Base-by-base conservation (phyloP, 1,284 basidiomycete genomes). In the Leccinum fuscescens region DNA sequence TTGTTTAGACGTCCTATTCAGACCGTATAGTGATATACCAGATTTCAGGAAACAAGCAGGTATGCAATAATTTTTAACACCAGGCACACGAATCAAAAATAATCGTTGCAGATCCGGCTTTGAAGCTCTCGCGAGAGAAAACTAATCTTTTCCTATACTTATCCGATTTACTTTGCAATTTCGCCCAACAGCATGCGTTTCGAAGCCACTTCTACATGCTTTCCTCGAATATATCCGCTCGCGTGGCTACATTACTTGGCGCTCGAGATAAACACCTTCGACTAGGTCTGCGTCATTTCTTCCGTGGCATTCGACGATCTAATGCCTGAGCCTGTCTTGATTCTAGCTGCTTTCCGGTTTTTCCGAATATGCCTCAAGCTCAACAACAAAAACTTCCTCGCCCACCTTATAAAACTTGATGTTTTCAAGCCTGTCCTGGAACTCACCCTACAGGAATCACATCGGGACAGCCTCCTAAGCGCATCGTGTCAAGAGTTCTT, bases 401-500 rank as follows among this genome's bases (percentile, higher is more conserved):
- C 84, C 44, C 90, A 94, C 71, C 81, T 98, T 54, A 85, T 91
- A 73, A 96, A 96, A 79, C 83, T 92, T 64, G 92, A 95, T 67
- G 78, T 95, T 20, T 80, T 97, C 63, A 84, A 86, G 64, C 91
- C 93, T 6, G 86, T 98, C 61, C 77, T 98, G 56, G 87, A 92
- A 59, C 78, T 98, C 60, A 89, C 94, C 29, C 74, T 90, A 37
- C 83, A 84, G 55, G 96, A 98, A 75, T 90, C 90, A 31, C 81
- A 82, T 52, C 82, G 92, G 61, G 96, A 99, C 76, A 99, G 96
- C 74, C 83, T 99, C 65, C 80, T 99, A 51, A 92, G 89, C 68
- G 96, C 94, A 65, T 93, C 96, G 17, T 98, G 94, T 78, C 89
- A 97, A 70, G 96, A 99, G 72, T 92, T 94, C 64, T 94, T 99